A percentile compares a stretch with the other conserved stretches of the same genome.
Evolutionary conservation across 148 eudicot genomes (phyloP).

Genomic region (Heliamphora exappendiculata): DNA sequence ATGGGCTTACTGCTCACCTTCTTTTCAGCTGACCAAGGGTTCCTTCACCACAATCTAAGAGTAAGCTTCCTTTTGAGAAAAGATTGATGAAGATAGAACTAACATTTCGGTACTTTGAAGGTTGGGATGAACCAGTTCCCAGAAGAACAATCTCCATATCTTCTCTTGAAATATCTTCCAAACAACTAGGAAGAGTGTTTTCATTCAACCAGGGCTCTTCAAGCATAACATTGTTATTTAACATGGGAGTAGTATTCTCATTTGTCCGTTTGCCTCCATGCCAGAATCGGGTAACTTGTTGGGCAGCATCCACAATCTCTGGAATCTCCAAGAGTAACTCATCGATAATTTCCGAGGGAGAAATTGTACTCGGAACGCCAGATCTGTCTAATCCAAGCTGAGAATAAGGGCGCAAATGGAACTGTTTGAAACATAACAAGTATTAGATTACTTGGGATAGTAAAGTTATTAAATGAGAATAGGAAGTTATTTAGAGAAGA

Average conservation of each 20-base stretch:
- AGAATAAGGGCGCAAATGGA: constrained; percentile 73
- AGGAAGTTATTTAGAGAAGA: not conserved
- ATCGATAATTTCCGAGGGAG: constrained; percentile 36
- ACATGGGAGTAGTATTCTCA: constrained; percentile 11
- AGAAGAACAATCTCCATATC: constrained; percentile 92
- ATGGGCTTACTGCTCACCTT: constrained; percentile 62
- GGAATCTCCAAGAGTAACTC: constrained; percentile 72
- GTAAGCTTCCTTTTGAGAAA: constrained; percentile 77
- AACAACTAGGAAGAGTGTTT: constrained; percentile 55
- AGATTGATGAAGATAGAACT: constrained; percentile 80
- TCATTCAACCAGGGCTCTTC: constrained; percentile 80
- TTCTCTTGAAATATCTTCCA: constrained; percentile 72
- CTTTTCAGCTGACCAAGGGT: constrained; percentile 90
- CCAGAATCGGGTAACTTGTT: constrained; percentile 52
- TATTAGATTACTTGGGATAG: not conserved
- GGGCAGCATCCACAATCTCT: constrained; percentile 57
- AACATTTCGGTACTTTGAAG: constrained; percentile 95
- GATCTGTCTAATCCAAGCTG: constrained; percentile 72
- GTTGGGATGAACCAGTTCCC: constrained; percentile 98
- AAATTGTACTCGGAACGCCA: constrained; percentile 38
- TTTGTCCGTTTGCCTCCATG: constrained; percentile 16
- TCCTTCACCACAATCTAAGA: constrained; percentile 97
- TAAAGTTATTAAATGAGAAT: not conserved
- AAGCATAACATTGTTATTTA: constrained; percentile 18
- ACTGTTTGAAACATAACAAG: constrained; percentile 39